phyloP scores from a whole-genome alignment of 1,139 yeast genomes.

The Geotrichum bryndzae region DNA sequence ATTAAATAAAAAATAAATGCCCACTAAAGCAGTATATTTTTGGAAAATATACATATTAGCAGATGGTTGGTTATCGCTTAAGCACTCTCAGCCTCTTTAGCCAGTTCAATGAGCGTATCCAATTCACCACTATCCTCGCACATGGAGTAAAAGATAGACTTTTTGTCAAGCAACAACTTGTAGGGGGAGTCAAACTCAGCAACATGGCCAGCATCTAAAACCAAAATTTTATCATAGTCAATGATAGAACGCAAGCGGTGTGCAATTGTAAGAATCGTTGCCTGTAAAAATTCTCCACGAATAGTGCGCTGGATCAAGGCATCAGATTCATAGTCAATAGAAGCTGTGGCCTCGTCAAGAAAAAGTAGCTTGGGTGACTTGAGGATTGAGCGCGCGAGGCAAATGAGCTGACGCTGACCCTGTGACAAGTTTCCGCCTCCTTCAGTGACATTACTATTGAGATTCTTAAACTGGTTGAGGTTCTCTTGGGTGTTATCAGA shows the following conservation, averaged over 20 bases:
- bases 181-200: constrained; percentile 86
- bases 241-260: constrained; percentile 89
- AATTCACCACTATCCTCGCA: constrained; percentile 90
- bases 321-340: constrained; percentile 77
- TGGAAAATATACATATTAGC: neutral
- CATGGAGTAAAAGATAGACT: constrained; percentile 74
- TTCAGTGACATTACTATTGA: constrained; percentile 66
- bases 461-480: constrained; percentile 68
- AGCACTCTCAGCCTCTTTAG: constrained; percentile 49
- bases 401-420: constrained; percentile 92
- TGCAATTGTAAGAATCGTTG: constrained; percentile 85
- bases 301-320: constrained; percentile 84
- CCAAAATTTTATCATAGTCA: constrained; percentile 87
- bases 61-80: neutral
- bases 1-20: too few species aligned
- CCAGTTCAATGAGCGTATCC: constrained; percentile 63
- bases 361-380: constrained; percentile 80
- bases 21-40: too few species aligned
- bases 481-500: constrained; percentile 44
- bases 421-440: constrained; percentile 91
- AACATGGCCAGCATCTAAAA: constrained; percentile 92
- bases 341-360: constrained; percentile 94
- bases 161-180: constrained; percentile 55
- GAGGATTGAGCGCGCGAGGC: constrained; percentile 83
- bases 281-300: constrained; percentile 73